Evolutionary conservation across 2,329 filamentous ascomycete genomes (phyloP).

Genomic region (Penicillium sp.): DNA sequence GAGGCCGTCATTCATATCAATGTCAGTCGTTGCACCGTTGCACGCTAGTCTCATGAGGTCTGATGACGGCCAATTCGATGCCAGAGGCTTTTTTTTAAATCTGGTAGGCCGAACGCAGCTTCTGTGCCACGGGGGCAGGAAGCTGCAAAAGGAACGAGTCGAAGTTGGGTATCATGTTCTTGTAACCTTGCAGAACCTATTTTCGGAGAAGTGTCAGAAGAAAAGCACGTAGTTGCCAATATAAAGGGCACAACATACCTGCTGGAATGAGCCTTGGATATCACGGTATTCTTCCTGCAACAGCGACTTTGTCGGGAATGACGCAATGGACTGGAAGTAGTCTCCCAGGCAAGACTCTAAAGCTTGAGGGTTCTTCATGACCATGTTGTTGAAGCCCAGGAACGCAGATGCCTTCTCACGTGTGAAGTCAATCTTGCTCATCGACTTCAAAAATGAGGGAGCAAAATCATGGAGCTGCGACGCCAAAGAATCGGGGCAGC

Average conservation of each 20-base stretch:
- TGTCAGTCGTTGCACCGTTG: slow-evolving; percentile 1
- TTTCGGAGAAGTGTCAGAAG: background rate
- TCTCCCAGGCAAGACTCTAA: slow-evolving; percentile 84
- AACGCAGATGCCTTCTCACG: slow-evolving; percentile 95
- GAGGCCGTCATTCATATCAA: slow-evolving; percentile 9
- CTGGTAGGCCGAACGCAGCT: slow-evolving; percentile 48
- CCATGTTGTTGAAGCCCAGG: slow-evolving; percentile 82
- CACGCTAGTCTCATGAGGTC: background rate
- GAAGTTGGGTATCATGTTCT: slow-evolving; percentile 53
- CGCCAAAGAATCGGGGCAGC: slow-evolving; percentile 74
- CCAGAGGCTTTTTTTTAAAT: slow-evolving; percentile 39
- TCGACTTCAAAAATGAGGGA: slow-evolving; percentile 76
- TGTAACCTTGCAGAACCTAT: slow-evolving; percentile 52
- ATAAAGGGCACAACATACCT: slow-evolving; percentile 58
- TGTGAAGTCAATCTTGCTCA: slow-evolving; percentile 82
- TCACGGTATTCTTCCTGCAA: slow-evolving; percentile 64
- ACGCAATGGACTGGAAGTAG: slow-evolving; percentile 83
- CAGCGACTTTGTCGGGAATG: slow-evolving; percentile 64
- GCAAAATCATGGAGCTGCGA: slow-evolving; percentile 80
- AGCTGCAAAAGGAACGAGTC: slow-evolving; percentile 51
- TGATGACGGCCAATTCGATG: slow-evolving; percentile 3
- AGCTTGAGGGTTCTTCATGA: slow-evolving; percentile 83
- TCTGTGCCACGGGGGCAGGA: slow-evolving; percentile 44
- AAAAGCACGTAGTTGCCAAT: background rate
- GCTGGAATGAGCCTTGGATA: slow-evolving; percentile 73